These are phyloP conservation scores for Thamnidium elegans DNA, from an alignment of 192 early-diverging fungal species.

Conservation along the genomic window DNA sequence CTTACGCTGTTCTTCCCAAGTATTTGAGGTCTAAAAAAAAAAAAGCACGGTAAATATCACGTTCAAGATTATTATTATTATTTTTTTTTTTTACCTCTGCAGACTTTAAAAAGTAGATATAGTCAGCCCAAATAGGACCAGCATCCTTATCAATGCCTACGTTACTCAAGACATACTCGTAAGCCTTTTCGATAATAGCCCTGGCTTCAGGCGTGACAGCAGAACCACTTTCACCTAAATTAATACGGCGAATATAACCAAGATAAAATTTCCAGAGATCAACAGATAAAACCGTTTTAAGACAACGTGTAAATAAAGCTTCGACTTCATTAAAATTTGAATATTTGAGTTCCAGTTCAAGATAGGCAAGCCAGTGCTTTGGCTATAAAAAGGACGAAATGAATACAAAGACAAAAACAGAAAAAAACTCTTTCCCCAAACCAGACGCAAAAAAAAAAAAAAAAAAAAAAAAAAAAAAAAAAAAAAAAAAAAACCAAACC, in stretches of 20 bases:
- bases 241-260: conserved; percentile 77
- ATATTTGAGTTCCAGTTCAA: conserved; percentile 79
- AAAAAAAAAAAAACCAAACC: background rate
- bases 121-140: conserved; percentile 86
- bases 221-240: conserved; percentile 52
- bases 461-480: background rate
- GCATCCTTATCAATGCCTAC: conserved; percentile 88
- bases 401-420: background rate
- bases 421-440: conserved; percentile 6
- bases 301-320: conserved; percentile 77
- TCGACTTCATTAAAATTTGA: conserved; percentile 75
- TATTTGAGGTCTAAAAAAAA: conserved; percentile 44
- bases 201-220: conserved; percentile 59
- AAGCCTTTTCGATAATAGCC: conserved; percentile 72
- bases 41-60: background rate
- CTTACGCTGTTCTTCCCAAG: conserved; percentile 90
- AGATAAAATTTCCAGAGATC: conserved; percentile 90
- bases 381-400: conserved; percentile 38
- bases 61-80: background rate
- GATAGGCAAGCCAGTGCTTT: conserved; percentile 73
- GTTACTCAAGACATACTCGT: conserved; percentile 84
- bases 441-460: background rate
- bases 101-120: conserved; percentile 75
- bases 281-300: conserved; percentile 78
- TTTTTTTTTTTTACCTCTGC: conserved; percentile 42